phyloP scores from a whole-genome alignment of 176 grass and related monocot species.

The Musa beccarii region DNA sequence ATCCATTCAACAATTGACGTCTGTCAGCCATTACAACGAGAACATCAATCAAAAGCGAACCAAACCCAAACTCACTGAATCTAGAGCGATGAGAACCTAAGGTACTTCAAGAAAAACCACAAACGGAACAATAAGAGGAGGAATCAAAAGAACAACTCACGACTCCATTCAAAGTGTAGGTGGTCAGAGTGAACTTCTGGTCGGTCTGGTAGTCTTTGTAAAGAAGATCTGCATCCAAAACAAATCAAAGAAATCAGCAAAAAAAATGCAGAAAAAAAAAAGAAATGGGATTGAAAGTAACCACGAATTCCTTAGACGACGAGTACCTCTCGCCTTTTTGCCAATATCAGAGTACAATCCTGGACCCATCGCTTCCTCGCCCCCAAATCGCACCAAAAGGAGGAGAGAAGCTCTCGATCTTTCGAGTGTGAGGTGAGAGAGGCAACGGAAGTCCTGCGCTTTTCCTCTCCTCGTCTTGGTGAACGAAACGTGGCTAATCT shows the following conservation, averaged over 20 bases:
- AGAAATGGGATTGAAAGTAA: background rate
- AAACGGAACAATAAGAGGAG: background rate
- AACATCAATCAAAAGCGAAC: too few relatives aligned
- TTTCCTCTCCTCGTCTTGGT: too few relatives aligned
- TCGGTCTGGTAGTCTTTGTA: background rate
- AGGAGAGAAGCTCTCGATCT: background rate
- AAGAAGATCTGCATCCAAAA: background rate
- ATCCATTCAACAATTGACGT: too few relatives aligned
- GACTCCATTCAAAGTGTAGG: background rate
- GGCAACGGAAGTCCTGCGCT: too few relatives aligned
- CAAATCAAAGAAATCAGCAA: background rate
- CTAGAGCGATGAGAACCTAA: too few relatives aligned
- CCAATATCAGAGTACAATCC: background rate
- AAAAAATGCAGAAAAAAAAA: background rate
- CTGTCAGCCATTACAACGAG: too few relatives aligned
- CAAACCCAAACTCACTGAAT: too few relatives aligned
- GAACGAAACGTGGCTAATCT: too few relatives aligned
- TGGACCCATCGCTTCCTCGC: background rate
- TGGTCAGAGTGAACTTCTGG: background rate
- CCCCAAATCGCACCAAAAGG: background rate
- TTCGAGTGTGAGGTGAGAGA: background rate
- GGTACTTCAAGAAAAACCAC: background rate
- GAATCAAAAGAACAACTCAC: background rate
- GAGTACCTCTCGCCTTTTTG: background rate
- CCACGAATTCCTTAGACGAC: background rate